Evolutionary conservation across 2,329 filamentous ascomycete species (phyloP).

Genomic region (Juglanconis sp.): DNA sequence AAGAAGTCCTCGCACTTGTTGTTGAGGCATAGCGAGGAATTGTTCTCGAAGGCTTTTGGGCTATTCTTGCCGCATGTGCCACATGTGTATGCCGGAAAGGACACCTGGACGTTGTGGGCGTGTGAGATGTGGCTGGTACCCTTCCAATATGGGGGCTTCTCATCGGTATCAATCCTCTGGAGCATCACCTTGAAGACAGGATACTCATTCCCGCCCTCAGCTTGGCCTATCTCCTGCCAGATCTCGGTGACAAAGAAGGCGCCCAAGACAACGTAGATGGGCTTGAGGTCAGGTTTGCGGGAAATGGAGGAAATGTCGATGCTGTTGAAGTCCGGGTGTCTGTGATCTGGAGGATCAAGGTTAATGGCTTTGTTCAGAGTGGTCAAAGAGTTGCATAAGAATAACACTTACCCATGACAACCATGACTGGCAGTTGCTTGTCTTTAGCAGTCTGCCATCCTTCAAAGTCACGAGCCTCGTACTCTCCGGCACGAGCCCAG

Average conservation of each 20-base stretch:
- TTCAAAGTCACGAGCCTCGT: not conserved
- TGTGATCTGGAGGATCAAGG: constrained; percentile 37
- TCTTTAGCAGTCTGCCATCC: not conserved
- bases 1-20: not conserved
- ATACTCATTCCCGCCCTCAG: constrained; percentile 3
- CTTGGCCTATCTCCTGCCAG: constrained; percentile 58
- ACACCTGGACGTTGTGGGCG: not conserved
- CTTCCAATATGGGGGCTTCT: constrained; percentile 56
- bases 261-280: constrained; percentile 61
- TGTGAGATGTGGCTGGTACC: not conserved
- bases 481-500: not conserved
- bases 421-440: constrained; percentile 44
- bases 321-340: constrained; percentile 36
- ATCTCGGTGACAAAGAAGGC: constrained; percentile 66
- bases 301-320: constrained; percentile 29
- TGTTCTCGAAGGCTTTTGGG: constrained; percentile 1
- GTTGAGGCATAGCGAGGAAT: constrained; percentile 7
- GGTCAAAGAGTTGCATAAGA: not conserved
- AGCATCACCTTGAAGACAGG: constrained; percentile 56
- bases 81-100: not conserved
- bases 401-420: constrained; percentile 48
- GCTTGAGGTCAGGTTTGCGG: constrained; percentile 47
- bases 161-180: constrained; percentile 55
- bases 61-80: not conserved
- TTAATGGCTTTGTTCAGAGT: constrained; percentile 6